Evolutionary conservation across 164 flowering plant species (phyloP).

Genomic region (grape (Vitis vinifera)): DNA sequence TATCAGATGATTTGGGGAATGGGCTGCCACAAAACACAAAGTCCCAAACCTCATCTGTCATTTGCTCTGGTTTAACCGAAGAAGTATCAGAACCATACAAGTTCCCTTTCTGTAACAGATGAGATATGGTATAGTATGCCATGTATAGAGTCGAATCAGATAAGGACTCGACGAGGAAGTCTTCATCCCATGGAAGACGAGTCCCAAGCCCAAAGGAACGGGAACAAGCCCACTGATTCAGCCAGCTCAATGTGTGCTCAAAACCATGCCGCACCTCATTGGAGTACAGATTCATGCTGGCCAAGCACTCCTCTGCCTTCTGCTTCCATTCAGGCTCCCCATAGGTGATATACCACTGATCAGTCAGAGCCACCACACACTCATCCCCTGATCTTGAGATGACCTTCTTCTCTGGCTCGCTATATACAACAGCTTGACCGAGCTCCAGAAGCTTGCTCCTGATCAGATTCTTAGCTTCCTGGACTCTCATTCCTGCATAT

Average conservation of each 20-base stretch:
- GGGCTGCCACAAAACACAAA: conserved; percentile 63
- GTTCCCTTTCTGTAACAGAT: conserved; percentile 67
- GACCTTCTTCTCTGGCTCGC: conserved; percentile 88
- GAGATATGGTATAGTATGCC: conserved; percentile 88
- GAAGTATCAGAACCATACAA: conserved; percentile 54
- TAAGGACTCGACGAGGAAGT: conserved; percentile 84
- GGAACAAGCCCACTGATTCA: conserved; percentile 89
- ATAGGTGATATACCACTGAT: conserved; percentile 88
- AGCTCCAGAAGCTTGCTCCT: conserved; percentile 61
- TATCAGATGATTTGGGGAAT: conserved; percentile 48
- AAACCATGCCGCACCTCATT: conserved; percentile 83
- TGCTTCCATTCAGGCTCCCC: conserved; percentile 82
- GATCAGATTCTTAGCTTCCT: conserved; percentile 78
- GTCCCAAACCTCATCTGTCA: conserved; percentile 93
- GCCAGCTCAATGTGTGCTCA: conserved; percentile 82
- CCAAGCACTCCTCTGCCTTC: conserved; percentile 65
- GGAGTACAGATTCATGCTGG: conserved; percentile 63
- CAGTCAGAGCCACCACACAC: conserved; percentile 91
- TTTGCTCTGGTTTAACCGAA: conserved; percentile 59
- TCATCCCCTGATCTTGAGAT: conserved; percentile 93
- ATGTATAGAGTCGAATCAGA: conserved; percentile 91
- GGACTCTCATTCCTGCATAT: conserved; percentile 64
- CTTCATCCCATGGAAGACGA: conserved; percentile 87
- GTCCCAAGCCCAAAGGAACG: conserved; percentile 81
- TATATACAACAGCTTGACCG: conserved; percentile 66